Evolutionary conservation across 352 stramenopile genomes (phyloP), one percentile per base, ranked within the genome.

Genomic region (Halophytophthora polymorphica): DNA sequence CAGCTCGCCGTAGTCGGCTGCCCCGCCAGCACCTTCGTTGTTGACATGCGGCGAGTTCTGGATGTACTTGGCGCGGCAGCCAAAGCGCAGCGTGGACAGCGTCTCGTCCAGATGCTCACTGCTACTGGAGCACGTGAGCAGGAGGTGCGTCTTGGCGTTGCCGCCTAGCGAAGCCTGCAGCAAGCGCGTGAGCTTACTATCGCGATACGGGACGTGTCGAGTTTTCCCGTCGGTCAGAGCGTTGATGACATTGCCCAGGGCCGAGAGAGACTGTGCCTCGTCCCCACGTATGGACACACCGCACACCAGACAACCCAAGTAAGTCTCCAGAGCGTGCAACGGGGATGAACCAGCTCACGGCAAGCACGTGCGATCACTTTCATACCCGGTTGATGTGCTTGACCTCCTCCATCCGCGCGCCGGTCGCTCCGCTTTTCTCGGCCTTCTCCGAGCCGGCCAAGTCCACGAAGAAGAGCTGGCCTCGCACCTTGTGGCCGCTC

Each of bases 31-130:
- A 15, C 33, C 62, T 12, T 93, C 74, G 14, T 86, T 67, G 53
- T 96, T 96, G 2, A 95, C 67, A 6, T 69, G 73, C 12, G 84
- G 80, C 12, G 55, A 56, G 35, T 90, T 95, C 35, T 64, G 66
- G 43, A 96, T 90, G 25, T 61, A 86, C 61, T 95, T 96, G 33
- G 90, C 89, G 2, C 90, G 71, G 15, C 87, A 77, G 1, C 90
- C 90, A 39, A 97, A 98, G 23, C 93, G 91, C 34, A 98, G 58
- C 15, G 91, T 97, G 15, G 80, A 92, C 23, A 96, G 58, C 31
- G 90, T 93, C 53, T 93, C 83, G 10, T 89, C 68, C 2, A 66
- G 19, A 35, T 89, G 69, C 2, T 42, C 21, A 35, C 39, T 50
- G 11, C 50, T 71, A 17, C 48, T 64, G 5, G 78, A 82, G 37